Evolutionary conservation across 768 basidiomycete species (phyloP).

Genomic region (Mycena leptocephala): DNA sequence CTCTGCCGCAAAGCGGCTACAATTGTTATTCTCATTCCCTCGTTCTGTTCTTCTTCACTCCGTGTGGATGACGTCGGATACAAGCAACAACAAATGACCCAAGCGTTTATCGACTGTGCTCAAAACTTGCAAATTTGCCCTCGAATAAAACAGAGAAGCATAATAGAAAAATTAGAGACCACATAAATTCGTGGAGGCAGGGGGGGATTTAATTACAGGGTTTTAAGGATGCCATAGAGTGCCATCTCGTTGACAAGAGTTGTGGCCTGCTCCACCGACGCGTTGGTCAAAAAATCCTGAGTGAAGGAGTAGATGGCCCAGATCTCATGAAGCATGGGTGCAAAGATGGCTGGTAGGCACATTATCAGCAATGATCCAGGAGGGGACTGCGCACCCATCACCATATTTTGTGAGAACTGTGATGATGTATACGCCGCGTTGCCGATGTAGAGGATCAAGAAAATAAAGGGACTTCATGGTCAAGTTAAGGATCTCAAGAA

Average conservation of each 20-base stretch:
- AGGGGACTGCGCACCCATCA: background rate
- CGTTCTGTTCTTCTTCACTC: too few species aligned
- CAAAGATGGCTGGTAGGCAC: background rate
- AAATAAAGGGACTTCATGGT: background rate
- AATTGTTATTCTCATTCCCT: too few species aligned
- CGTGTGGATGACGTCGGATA: too few species aligned
- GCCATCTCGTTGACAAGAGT: background rate
- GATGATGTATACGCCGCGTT: background rate
- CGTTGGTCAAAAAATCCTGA: background rate
- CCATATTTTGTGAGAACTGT: background rate
- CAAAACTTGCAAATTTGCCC: too few species aligned
- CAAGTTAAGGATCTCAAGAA: background rate
- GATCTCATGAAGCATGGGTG: background rate
- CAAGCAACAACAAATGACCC: too few species aligned
- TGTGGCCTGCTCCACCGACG: background rate
- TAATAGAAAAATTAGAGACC: too few species aligned
- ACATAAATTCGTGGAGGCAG: too few species aligned
- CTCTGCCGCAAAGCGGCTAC: too few species aligned
- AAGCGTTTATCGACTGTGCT: too few species aligned
- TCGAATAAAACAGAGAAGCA: too few species aligned
- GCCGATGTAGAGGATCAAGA: background rate
- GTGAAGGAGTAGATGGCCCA: background rate
- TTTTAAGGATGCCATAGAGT: background rate
- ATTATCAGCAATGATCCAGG: background rate
- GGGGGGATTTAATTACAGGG: too few species aligned